These are phyloP conservation scores for Saccharomycopsis fodiens DNA, from an alignment of 805 yeast species.

Conservation along the genomic window DNA sequence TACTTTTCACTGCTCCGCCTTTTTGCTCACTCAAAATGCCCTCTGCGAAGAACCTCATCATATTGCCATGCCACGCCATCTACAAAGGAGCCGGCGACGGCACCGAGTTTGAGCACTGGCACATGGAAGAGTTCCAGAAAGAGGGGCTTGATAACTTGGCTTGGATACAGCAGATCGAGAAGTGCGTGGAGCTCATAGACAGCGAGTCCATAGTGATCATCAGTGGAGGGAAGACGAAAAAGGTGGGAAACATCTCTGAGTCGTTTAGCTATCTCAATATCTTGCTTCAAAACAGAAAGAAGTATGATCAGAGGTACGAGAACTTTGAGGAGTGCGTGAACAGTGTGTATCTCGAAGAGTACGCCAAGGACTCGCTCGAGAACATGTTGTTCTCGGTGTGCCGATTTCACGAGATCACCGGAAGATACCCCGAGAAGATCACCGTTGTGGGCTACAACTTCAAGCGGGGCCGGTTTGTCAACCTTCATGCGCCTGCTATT, in stretches of 20 bases:
- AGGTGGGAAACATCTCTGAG: conserved; percentile 51
- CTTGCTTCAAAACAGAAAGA: conserved; percentile 14
- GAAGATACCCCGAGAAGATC: conserved; percentile 41
- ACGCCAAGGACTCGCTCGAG: conserved; percentile 74
- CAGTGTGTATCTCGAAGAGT: conserved; percentile 51
- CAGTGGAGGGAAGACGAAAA: conserved; percentile 69
- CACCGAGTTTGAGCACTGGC: conserved; percentile 48
- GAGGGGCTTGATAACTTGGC: conserved; percentile 64
- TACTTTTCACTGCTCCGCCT: no score
- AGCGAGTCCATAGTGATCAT: conserved; percentile 35
- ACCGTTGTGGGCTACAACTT: conserved; percentile 71
- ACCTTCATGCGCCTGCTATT: conserved; percentile 47
- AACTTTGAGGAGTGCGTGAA: conserved; percentile 12
- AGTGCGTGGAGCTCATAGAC: conserved; percentile 33
- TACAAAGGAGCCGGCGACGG: conserved; percentile 32
- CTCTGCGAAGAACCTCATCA: conserved; percentile 3
- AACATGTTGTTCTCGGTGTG: conserved; percentile 58
- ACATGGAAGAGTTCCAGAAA: conserved; percentile 55
- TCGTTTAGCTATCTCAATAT: conserved; percentile 43
- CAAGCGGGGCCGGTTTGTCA: conserved; percentile 52
- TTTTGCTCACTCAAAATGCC: no score
- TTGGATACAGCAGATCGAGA: conserved; percentile 53
- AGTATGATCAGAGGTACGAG: neutral
- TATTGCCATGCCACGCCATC: conserved; percentile 20
- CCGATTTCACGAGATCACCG: conserved; percentile 40